phyloP scores from a whole-genome alignment of 257 asterid genomes.

The Prunella vulgaris region DNA sequence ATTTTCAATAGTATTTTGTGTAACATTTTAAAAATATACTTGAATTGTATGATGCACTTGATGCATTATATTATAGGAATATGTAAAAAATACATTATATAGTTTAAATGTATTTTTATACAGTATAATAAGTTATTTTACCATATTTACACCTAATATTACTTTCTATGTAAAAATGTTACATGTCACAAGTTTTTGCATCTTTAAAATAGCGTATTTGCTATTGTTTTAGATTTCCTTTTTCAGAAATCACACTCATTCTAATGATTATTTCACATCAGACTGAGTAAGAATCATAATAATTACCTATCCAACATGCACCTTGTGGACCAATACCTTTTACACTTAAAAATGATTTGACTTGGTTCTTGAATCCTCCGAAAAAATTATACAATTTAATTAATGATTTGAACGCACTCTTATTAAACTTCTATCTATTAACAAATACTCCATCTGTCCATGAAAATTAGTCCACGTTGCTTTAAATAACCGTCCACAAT shows the following conservation, averaged over 20 bases:
- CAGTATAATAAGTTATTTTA: no score
- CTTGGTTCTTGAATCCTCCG: not conserved
- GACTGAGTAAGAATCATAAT: slow-evolving; percentile 18
- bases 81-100: no score
- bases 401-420: not conserved
- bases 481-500: no score
- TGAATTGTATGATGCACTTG: no score
- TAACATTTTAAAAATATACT: no score
- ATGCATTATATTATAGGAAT: no score
- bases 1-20: no score
- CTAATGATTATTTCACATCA: slow-evolving; percentile 24
- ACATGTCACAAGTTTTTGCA: not conserved
- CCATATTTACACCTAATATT: not conserved
- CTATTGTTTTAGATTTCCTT: not conserved
- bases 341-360: not conserved
- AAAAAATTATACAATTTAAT: not conserved
- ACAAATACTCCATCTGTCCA: no score
- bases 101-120: no score
- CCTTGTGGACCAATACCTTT: slow-evolving; percentile 17
- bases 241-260: slow-evolving; percentile 11
- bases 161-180: not conserved
- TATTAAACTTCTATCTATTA: no score
- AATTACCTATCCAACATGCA: slow-evolving; percentile 24
- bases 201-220: not conserved
- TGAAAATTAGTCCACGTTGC: no score